Evolutionary conservation across 768 basidiomycete species (phyloP), one percentile per base, ranked within the genome.

Genomic region (Hydnum rufescens): DNA sequence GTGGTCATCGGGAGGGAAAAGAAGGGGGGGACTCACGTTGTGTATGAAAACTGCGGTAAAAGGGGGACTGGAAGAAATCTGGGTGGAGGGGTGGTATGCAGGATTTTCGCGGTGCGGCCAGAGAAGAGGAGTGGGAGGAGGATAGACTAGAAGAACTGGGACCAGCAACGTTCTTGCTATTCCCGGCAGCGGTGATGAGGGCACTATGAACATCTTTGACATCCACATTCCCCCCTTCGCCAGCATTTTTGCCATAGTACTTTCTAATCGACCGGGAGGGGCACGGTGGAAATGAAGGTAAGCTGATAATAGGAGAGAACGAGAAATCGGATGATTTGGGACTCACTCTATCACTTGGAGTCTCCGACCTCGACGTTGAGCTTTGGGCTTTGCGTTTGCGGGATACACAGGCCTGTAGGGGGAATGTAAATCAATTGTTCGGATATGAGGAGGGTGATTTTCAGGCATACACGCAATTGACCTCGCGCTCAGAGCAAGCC

Each of bases 401-500:
- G 26, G 31, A 32, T 34, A 51, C n/a, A 25, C 49, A 18, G 16
- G 6, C 8, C 49, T 28, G 29, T 51, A 18, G n/a, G 49, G 23
- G 16, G 23, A 51, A 34, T 51, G 18, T 8, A 13, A 13, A 47
- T 13, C 4, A 29, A 52, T 5, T 4, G 25, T 8, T 13, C 13
- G 25, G 44, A 47, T 8, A 26, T 47, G 44, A 13, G 13, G 13
- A 26, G 44, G 44, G 26, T 13, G 44, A 47, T 47, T 25, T 13
- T 8, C 34, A 47, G 44, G 75, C 87, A 59, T 70, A 89, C 87
- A 93, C 81, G 82, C 90, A 93, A 73, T 86, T 85, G 32, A 89
- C 74, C 23, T 78, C 79, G 42, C 90, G 80, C 64, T 92, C 86
- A 59, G 71, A 77, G 66, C 90, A 95, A 63, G 93, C 93, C 4